These are phyloP conservation scores for Boehmeria nivea DNA, from an alignment of 306 rosid species.

Conservation along the genomic window DNA sequence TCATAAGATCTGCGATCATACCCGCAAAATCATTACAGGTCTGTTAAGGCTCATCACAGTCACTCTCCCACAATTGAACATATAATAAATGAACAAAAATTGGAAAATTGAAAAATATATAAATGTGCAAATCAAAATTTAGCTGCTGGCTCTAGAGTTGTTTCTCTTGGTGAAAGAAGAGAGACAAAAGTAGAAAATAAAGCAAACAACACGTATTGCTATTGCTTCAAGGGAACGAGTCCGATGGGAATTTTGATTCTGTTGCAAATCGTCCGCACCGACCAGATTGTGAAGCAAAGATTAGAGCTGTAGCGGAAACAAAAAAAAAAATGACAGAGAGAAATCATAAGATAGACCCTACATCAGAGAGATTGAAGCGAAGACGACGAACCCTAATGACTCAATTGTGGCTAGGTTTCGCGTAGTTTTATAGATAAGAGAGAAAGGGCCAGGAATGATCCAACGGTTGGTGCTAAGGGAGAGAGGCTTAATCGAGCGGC, in stretches of 20 bases:
- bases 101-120: too few relatives aligned
- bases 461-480: too few relatives aligned
- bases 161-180: too few relatives aligned
- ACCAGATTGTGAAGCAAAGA: slow-evolving; percentile 81
- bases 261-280: slow-evolving; percentile 43
- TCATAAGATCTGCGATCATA: slow-evolving; percentile 61
- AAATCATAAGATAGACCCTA: too few relatives aligned
- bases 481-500: too few relatives aligned
- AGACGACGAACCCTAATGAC: too few relatives aligned
- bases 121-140: slow-evolving; percentile 5
- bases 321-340: not conserved
- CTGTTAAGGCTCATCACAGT: slow-evolving; percentile 74
- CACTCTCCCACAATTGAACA: not conserved
- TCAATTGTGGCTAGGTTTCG: too few relatives aligned
- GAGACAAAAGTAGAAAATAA: slow-evolving; percentile 19
- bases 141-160: slow-evolving; percentile 38
- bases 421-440: too few relatives aligned
- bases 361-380: too few relatives aligned
- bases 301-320: not conserved
- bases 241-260: slow-evolving; percentile 44
- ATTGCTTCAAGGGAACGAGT: slow-evolving; percentile 99
- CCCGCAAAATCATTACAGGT: slow-evolving; percentile 87
- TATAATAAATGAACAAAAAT: not conserved
- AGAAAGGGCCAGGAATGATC: too few relatives aligned
- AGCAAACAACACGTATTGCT: slow-evolving; percentile 43